phyloP scores from a whole-genome alignment of 805 yeast species.

The Ogataea methylovora region DNA sequence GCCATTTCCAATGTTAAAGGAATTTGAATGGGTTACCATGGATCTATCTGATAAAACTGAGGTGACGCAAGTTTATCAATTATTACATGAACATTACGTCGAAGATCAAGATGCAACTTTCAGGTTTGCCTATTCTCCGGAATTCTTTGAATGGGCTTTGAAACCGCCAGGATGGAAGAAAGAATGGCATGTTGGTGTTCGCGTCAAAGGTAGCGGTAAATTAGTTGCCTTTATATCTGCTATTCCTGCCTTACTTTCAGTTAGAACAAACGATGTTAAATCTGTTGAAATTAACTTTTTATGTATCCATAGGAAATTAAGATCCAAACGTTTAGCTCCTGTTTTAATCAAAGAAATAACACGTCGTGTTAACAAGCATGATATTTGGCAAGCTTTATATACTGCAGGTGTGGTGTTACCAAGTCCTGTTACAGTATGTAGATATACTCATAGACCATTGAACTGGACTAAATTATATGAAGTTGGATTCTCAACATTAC shows the following conservation, averaged over 20 bases:
- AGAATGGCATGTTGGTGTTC: conserved; percentile 91
- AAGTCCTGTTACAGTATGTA: conserved; percentile 80
- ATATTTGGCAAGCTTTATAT: conserved; percentile 93
- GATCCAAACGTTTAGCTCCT: conserved; percentile 93
- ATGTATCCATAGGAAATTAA: conserved; percentile 87
- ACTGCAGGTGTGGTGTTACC: conserved; percentile 92
- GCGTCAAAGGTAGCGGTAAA: conserved; percentile 69
- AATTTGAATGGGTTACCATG: conserved; percentile 84
- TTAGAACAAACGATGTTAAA: conserved; percentile 40
- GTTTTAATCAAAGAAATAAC: conserved; percentile 91
- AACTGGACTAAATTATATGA: conserved; percentile 87
- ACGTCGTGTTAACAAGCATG: conserved; percentile 74
- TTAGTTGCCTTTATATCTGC: conserved; percentile 91
- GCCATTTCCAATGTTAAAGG: conserved; percentile 66
- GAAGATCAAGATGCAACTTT: conserved; percentile 91
- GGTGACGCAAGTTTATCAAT: conserved; percentile 68
- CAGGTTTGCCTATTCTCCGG: conserved; percentile 80
- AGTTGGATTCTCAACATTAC: conserved; percentile 83
- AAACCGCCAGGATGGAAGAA: conserved; percentile 87
- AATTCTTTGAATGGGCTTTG: conserved; percentile 87
- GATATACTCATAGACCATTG: conserved; percentile 90
- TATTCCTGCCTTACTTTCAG: conserved; percentile 64
- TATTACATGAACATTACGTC: conserved; percentile 85
- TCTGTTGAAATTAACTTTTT: conserved; percentile 89
- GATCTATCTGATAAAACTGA: conserved; percentile 51